Conservation (phyloP, 306 rosid species). For the Carpinus viminea region DNA sequence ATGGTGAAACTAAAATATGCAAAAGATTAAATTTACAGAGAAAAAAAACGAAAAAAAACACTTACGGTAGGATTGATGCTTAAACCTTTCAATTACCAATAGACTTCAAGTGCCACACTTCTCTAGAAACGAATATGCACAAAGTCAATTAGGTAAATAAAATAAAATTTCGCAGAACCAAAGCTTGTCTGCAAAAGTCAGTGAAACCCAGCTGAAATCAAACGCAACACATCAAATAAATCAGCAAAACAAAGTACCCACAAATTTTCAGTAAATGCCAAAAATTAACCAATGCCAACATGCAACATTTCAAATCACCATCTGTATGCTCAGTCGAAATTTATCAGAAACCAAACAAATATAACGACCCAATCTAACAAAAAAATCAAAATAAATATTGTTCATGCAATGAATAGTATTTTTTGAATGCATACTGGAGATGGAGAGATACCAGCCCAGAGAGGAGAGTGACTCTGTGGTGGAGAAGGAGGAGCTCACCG, state of each 20-base stretch:
- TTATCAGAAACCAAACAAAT: no score
- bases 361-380: no score
- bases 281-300: no score
- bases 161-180: constrained; percentile 6
- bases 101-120: constrained; percentile 10
- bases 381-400: no score
- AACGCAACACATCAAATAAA: not conserved
- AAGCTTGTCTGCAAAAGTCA: constrained; percentile 17
- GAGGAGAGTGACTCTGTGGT: no score
- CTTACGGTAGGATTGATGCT: constrained; percentile 27
- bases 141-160: not conserved
- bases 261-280: no score
- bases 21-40: not conserved
- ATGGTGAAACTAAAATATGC: not conserved
- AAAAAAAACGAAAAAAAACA: not conserved
- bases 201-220: constrained; percentile 21
- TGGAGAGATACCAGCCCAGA: no score
- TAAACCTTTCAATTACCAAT: constrained; percentile 22
- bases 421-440: no score
- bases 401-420: no score
- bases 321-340: no score
- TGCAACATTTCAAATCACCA: no score
- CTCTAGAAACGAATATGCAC: constrained; percentile 6
- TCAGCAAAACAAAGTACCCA: constrained; percentile 1
- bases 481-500: no score